phyloP scores from a whole-genome alignment of 2,329 filamentous ascomycete genomes.

The Daldinia sp. region DNA sequence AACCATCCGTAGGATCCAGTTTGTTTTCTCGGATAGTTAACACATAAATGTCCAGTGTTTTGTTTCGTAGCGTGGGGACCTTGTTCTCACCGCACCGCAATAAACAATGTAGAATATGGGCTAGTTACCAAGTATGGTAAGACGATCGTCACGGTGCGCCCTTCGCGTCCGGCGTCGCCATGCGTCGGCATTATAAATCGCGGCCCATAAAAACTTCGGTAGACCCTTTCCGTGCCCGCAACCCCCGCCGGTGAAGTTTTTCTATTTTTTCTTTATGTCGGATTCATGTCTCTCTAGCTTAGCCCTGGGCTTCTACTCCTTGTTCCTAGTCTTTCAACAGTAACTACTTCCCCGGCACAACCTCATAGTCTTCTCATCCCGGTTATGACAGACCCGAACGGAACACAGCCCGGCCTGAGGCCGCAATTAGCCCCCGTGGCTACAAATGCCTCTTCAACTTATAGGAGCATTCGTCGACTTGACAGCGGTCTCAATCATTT shows the following conservation, averaged over 20 bases:
- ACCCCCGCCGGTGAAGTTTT: conserved; percentile 10
- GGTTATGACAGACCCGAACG: conserved; percentile 13
- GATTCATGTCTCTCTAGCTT: not conserved
- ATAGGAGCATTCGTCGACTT: conserved; percentile 1
- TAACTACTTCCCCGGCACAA: not conserved
- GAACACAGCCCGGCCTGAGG: not conserved
- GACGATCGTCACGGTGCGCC: conserved; percentile 23
- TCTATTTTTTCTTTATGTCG: not conserved
- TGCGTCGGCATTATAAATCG: conserved; percentile 24
- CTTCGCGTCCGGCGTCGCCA: conserved; percentile 28
- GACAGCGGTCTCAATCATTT: conserved; percentile 32
- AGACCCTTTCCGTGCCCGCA: conserved; percentile 17
- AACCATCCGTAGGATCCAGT: not conserved
- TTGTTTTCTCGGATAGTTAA: not conserved
- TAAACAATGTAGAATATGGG: not conserved
- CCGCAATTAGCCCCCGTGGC: conserved; percentile 16
- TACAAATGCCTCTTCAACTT: conserved; percentile 21
- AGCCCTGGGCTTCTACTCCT: not conserved
- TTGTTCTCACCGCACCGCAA: conserved; percentile 22
- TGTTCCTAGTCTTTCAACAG: not conserved
- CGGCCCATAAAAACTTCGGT: conserved; percentile 24
- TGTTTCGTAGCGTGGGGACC: not conserved
- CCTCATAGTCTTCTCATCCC: not conserved
- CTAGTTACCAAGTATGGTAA: conserved; percentile 19
- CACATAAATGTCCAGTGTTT: not conserved